Base-by-base conservation (phyloP, 495 filamentous ascomycete genomes). In the Tuber umbilicatum region DNA sequence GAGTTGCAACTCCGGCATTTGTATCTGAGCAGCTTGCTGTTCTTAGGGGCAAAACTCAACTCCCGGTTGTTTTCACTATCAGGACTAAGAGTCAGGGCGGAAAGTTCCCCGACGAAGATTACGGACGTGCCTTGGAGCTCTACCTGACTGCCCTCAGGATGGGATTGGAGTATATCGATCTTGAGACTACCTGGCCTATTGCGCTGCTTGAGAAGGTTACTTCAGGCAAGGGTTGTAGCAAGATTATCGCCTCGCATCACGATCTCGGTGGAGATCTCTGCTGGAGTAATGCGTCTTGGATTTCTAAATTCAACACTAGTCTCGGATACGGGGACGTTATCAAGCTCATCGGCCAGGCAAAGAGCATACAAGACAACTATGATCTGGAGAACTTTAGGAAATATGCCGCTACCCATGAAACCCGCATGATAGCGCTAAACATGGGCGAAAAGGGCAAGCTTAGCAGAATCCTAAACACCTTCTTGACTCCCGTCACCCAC, bases 401-500 rank as follows among this genome's bases (percentile, higher is more conserved):
- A 45, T 91, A 88, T 88, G 92, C 93, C 76, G 86, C 87, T 45
- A 84, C 87, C 40, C 92, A 97, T 81, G 86, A 91, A 45, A 88
- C 88, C 16, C 95, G 93, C 6, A 81, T 98, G 76, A 97, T 99
- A 80, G 93, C 93, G 3, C 90, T 99, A 84, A 98, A 99, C 84
- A 98, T 98, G 94, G 94, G 96, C 47, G 86, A 89, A 31, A 85
- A 88, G 42, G 95, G 95, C 37, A 94, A 97, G 83, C 89, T 97
- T 23, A 96, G 93, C 81, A 88, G 95, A 43, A 90, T 99, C 73
- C 85, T 94, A 73, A 98, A 98, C 84, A 85, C 86, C 73, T 98
- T 98, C 87, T 88, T 99, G 87, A 98, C 96, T 2, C 95, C 95
- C 5, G 95, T 99, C 38, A 94, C 94, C 27, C 96, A 98, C 83